Evolutionary conservation across 495 filamentous ascomycete genomes (phyloP).

Genomic region (Aspergillus saccharolyticus): DNA sequence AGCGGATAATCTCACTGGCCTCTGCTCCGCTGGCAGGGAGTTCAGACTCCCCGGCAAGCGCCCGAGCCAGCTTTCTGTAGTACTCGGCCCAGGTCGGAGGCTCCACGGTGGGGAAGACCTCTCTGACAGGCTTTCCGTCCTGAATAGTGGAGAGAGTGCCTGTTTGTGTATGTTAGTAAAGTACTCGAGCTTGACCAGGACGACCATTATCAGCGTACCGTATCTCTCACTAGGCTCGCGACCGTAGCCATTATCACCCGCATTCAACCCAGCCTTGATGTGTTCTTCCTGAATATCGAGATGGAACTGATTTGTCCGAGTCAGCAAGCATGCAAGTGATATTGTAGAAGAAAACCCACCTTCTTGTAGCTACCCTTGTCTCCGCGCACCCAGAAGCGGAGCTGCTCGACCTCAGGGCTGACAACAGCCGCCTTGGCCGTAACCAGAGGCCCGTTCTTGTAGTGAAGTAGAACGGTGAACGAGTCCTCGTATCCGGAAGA

Average conservation of each 20-base stretch:
- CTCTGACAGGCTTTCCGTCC: conserved; percentile 35
- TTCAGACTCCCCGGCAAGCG: conserved; percentile 56
- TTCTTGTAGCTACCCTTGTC: conserved; percentile 79
- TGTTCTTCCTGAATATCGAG: conserved; percentile 82
- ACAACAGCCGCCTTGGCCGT: conserved; percentile 67
- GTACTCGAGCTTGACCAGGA: not conserved
- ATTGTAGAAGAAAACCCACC: conserved; percentile 20
- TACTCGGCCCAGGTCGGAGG: conserved; percentile 69
- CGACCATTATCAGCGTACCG: conserved; percentile 25
- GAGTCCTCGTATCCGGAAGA: conserved; percentile 60
- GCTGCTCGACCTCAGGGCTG: conserved; percentile 64
- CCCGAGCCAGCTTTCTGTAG: conserved; percentile 64
- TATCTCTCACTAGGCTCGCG: conserved; percentile 53
- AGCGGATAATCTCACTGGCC: conserved; percentile 63
- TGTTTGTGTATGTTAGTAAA: conserved; percentile 9
- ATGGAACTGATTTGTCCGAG: conserved; percentile 41
- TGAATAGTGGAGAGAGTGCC: conserved; percentile 42
- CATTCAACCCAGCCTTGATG: conserved; percentile 61
- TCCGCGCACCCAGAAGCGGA: conserved; percentile 77
- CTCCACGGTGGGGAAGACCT: conserved; percentile 54
- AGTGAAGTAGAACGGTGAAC: conserved; percentile 64
- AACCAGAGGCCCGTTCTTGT: conserved; percentile 53
- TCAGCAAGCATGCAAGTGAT: not conserved
- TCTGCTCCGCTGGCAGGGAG: conserved; percentile 69
- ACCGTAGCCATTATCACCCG: conserved; percentile 62